phyloP scores from a whole-genome alignment of 139 green algal genomes.

The Picochlorum sp. region DNA sequence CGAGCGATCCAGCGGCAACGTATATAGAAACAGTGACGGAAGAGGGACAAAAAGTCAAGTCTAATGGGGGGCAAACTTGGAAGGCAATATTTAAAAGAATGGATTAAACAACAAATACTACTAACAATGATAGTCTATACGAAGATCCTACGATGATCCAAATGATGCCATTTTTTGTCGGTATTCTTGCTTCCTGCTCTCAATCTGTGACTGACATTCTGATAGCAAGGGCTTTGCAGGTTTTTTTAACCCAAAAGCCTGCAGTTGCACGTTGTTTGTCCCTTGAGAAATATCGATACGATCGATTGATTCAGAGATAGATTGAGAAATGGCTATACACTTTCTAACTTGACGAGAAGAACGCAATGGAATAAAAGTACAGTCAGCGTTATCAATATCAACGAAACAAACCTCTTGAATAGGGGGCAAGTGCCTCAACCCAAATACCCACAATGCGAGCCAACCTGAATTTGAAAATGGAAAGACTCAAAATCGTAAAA shows the following conservation, averaged over 20 bases:
- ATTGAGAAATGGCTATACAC: too few relatives aligned
- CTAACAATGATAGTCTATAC: not conserved
- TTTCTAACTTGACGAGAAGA: too few relatives aligned
- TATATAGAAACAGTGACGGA: slow-evolving; percentile 63
- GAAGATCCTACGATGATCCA: not conserved
- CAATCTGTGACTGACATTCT: not conserved
- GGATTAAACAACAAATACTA: not conserved
- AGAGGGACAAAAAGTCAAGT: slow-evolving; percentile 84
- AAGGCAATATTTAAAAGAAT: slow-evolving; percentile 47
- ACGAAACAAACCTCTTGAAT: slow-evolving; percentile 9
- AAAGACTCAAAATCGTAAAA: not conserved
- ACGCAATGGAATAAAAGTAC: too few relatives aligned
- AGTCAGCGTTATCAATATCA: too few relatives aligned
- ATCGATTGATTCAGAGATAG: too few relatives aligned
- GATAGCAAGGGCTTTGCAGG: not conserved
- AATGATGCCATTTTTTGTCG: not conserved
- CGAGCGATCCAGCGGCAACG: slow-evolving; percentile 47
- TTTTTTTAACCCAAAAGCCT: slow-evolving; percentile 8
- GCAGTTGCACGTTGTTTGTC: too few relatives aligned
- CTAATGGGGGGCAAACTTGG: slow-evolving; percentile 62
- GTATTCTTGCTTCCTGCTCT: not conserved
- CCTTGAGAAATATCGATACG: too few relatives aligned
- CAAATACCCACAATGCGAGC: slow-evolving; percentile 13
- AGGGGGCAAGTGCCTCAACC: slow-evolving; percentile 12
- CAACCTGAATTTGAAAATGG: slow-evolving; percentile 5